Conservation (phyloP, 805 yeast species). For the Isabelozyma rhagii region DNA sequence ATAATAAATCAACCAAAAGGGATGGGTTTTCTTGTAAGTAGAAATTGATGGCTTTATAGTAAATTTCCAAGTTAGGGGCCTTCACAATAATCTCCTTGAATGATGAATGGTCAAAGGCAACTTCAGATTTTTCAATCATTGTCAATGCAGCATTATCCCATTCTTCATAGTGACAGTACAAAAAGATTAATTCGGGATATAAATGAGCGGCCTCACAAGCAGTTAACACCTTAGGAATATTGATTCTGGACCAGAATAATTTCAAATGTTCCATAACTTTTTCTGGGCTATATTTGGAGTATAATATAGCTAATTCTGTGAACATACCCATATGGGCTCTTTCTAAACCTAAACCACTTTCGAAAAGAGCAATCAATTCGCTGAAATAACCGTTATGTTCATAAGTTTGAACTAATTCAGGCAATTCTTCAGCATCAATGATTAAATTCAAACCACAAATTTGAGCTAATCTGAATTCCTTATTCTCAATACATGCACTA, state of each 20-base stretch:
- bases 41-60: slow-evolving; percentile 95
- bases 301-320: slow-evolving; percentile 88
- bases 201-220: slow-evolving; percentile 92
- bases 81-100: slow-evolving; percentile 94
- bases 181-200: slow-evolving; percentile 94
- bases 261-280: slow-evolving; percentile 95
- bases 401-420: slow-evolving; percentile 81
- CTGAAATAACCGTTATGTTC: slow-evolving; percentile 89
- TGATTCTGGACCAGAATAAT: slow-evolving; percentile 96
- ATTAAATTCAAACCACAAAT: slow-evolving; percentile 97
- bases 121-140: slow-evolving; percentile 92
- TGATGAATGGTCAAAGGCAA: slow-evolving; percentile 88
- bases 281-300: slow-evolving; percentile 85
- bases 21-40: slow-evolving; percentile 92
- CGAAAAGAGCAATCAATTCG: slow-evolving; percentile 88
- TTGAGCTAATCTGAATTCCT: slow-evolving; percentile 95
- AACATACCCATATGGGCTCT: slow-evolving; percentile 99
- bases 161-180: slow-evolving; percentile 97
- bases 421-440: slow-evolving; percentile 95
- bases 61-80: slow-evolving; percentile 93
- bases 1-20: slow-evolving; percentile 77
- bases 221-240: slow-evolving; percentile 93
- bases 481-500: slow-evolving; percentile 91
- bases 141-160: slow-evolving; percentile 98
- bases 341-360: slow-evolving; percentile 93